Percentiles rank a stretch among this genome's conserved stretches.
phyloP scores from a whole-genome alignment of 306 rosid genomes.

The Lagenaria siceraria region DNA sequence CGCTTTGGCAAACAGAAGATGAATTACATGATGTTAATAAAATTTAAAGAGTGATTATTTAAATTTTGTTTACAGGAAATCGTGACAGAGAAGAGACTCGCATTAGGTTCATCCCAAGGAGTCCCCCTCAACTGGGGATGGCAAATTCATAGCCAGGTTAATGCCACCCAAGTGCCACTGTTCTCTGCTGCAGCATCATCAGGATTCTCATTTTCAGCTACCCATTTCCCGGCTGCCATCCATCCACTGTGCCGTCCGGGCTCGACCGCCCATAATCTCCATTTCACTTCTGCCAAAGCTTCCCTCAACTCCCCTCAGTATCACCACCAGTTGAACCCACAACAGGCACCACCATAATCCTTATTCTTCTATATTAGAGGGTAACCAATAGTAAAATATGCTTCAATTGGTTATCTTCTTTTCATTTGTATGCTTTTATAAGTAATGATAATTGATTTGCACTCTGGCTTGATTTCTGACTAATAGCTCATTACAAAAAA shows the following conservation, averaged over 20 bases:
- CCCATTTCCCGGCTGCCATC: conserved; percentile 42
- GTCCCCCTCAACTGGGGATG: conserved; percentile 55
- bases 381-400: not conserved
- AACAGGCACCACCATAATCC: conserved; percentile 36
- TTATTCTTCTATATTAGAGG: not conserved
- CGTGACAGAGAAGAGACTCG: conserved; percentile 42
- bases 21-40: not conserved
- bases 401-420: conserved; percentile 3
- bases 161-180: conserved; percentile 50
- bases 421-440: conserved; percentile 8
- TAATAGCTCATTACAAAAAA: not conserved
- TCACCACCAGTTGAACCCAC: conserved; percentile 33
- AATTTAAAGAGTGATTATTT: not conserved
- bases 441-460: not conserved
- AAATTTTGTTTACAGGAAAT: conserved; percentile 56
- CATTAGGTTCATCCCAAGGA: conserved; percentile 60
- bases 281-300: conserved; percentile 31
- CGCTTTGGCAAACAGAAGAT: not conserved
- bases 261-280: conserved; percentile 36
- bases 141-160: conserved; percentile 58
- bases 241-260: conserved; percentile 29
- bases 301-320: conserved; percentile 34
- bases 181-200: conserved; percentile 99
- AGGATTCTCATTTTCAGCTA: conserved; percentile 94
- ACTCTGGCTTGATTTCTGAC: conserved; percentile 2